Evolutionary conservation across 331 rosid genomes (phyloP), one percentile per base, ranked within the genome.

Genomic region (Ulmus americana): DNA sequence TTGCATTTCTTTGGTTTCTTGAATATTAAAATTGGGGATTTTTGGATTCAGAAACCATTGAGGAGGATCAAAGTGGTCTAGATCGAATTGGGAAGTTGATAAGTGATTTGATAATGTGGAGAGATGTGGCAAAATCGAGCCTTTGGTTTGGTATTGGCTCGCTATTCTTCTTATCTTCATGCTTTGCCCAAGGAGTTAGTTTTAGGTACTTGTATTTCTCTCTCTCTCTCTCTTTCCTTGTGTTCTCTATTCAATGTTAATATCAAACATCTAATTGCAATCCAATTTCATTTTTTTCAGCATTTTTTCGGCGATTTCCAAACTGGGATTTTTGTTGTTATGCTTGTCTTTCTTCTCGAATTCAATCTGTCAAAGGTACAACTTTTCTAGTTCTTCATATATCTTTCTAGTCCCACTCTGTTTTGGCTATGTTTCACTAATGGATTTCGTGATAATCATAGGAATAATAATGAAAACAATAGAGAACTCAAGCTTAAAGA

Each of bases 121-220:
- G 76, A 69, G 95, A 94, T 78, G 80, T 76, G 9, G 77, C 99
- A 11, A 87, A 76, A 65, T 90, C 95, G 3, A 80, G 81, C 61
- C 81, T 94, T 70, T 94, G 95, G 99, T 90, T 94, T 71, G 97
- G 99, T 42, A 58, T 85, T 35, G 97, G 95, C 3, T 79, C 76
- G 68, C 70, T 90, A 0, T 81, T 79, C 52, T 69, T 90, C 77
- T 60, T 85, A 14, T 85, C 97, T 67, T 87, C 90, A 18, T 87
- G 90, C 81, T 87, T 85, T 51, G 46, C 96, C 15, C 73, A 61
- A 58, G 96, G 87, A 70, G 45, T 86, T 11, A 72, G 70, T 79
- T 79, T 88, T 58, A 86, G 97, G 97, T 88, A 42, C 38, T 35
- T n/a, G 22, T 42, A 59, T 56, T 39, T 45, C 47, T 11, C 35